phyloP scores from a whole-genome alignment of 768 basidiomycete species.

The Goffeauzyma gilvescens region DNA sequence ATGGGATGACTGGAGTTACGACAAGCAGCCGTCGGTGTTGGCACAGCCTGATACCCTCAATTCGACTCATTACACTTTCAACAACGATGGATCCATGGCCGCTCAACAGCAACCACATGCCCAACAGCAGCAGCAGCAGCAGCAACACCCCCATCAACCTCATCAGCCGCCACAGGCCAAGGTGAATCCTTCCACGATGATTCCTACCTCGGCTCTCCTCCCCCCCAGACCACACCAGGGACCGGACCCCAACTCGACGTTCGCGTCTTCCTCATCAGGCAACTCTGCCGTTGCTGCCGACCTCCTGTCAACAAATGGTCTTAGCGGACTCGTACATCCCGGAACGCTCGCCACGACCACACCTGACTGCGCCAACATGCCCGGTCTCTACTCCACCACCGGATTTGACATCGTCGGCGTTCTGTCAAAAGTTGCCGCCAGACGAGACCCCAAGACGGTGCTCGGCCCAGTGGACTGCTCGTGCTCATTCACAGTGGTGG shows the following conservation, averaged over 20 bases:
- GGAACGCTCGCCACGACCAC: conserved; percentile 12
- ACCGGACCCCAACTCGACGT: conserved; percentile 7
- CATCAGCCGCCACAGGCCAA: background rate
- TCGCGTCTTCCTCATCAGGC: conserved; percentile 13
- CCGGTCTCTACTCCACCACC: conserved; percentile 60
- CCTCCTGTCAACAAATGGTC: conserved; percentile 19
- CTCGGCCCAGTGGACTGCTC: conserved; percentile 84
- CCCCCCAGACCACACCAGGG: no score
- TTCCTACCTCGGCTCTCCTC: conserved; percentile 12
- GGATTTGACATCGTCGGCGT: conserved; percentile 80
- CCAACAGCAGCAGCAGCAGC: no score
- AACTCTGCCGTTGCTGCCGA: conserved; percentile 22
- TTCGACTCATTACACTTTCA: no score
- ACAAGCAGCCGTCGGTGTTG: no score
- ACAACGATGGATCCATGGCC: no score
- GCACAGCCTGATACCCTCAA: no score
- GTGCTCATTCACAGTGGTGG: conserved; percentile 79
- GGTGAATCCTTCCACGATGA: background rate
- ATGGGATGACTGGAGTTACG: no score
- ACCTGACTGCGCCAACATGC: conserved; percentile 19
- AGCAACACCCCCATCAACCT: background rate
- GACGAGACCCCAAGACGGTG: conserved; percentile 52
- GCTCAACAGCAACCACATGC: no score
- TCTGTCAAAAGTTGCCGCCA: conserved; percentile 53
- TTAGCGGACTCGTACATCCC: conserved; percentile 13